phyloP scores from a whole-genome alignment of 371 early-diverging fungal genomes.

The Syncephalastrum monosporum region DNA sequence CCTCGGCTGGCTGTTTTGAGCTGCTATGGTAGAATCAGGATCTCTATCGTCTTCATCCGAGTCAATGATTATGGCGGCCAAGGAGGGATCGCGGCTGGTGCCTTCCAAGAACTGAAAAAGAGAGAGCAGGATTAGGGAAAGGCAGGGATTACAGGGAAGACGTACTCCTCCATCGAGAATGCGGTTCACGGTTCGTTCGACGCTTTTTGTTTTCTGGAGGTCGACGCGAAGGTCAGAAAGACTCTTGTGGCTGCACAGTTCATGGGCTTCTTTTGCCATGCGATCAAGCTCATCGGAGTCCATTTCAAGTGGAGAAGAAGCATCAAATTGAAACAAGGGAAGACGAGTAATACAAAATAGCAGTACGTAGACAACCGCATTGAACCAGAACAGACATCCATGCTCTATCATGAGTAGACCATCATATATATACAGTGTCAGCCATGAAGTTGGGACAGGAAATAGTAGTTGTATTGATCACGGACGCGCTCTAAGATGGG shows the following conservation, averaged over 20 bases:
- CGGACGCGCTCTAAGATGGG: too few relatives aligned
- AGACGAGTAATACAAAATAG: too few relatives aligned
- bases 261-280: conserved; percentile 29
- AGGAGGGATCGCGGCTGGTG: conserved; percentile 25
- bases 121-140: too few relatives aligned
- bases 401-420: too few relatives aligned
- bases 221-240: conserved; percentile 41
- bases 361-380: too few relatives aligned
- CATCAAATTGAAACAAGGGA: too few relatives aligned
- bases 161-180: conserved; percentile 52
- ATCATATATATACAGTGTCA: too few relatives aligned
- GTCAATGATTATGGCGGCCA: conserved; percentile 16
- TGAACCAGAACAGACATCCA: too few relatives aligned
- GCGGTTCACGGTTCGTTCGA: conserved; percentile 52
- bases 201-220: conserved; percentile 39
- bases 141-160: neutral
- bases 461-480: too few relatives aligned
- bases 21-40: too few relatives aligned
- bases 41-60: conserved; percentile 19
- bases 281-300: conserved; percentile 17
- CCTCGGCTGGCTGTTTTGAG: neutral
- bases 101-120: conserved; percentile 39
- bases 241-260: conserved; percentile 20
- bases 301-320: conserved; percentile 8
- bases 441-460: too few relatives aligned